Percentiles rank a stretch among this genome's conserved stretches.
These are phyloP conservation scores for Naganishia sp. DNA, from an alignment of 1,284 basidiomycete species.

Conservation along the genomic window DNA sequence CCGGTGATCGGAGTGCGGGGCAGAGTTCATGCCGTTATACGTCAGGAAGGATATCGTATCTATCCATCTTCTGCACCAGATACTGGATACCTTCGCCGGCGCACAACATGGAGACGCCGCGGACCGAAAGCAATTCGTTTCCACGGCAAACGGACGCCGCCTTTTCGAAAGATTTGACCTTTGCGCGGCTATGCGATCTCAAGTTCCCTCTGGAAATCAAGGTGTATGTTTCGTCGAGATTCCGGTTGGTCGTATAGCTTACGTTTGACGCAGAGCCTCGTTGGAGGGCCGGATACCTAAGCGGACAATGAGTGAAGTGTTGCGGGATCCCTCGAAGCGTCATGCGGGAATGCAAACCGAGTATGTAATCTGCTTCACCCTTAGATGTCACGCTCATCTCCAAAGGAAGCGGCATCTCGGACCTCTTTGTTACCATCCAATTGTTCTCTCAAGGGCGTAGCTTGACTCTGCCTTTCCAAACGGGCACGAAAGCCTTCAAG, in stretches of 20 bases:
- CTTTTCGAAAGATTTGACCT: slow-evolving; percentile 70
- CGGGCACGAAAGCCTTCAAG: slow-evolving; percentile 88
- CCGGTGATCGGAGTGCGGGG: too few relatives aligned
- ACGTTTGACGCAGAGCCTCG: slow-evolving; percentile 67
- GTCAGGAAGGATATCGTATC: too few relatives aligned
- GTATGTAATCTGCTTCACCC: slow-evolving; percentile 56
- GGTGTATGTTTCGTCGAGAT: slow-evolving; percentile 67
- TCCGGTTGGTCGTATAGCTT: slow-evolving; percentile 85
- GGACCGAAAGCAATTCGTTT: too few relatives aligned
- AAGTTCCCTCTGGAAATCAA: slow-evolving; percentile 82
- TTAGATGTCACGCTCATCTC: slow-evolving; percentile 37
- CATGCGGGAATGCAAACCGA: slow-evolving; percentile 76
- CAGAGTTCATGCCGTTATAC: too few relatives aligned
- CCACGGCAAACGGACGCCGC: neutral
- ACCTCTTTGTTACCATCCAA: slow-evolving; percentile 88
- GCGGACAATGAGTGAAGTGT: slow-evolving; percentile 67
- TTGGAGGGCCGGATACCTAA: slow-evolving; percentile 74
- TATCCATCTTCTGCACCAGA: too few relatives aligned
- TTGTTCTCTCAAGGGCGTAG: slow-evolving; percentile 76
- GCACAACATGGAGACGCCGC: too few relatives aligned
- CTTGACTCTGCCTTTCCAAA: slow-evolving; percentile 83
- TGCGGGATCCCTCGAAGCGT: slow-evolving; percentile 73
- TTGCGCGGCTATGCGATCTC: slow-evolving; percentile 82
- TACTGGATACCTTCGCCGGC: too few relatives aligned
- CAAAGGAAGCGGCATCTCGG: slow-evolving; percentile 69